Conservation (phyloP, 257 asterid genomes). For the Ophiorrhiza pumila region DNA sequence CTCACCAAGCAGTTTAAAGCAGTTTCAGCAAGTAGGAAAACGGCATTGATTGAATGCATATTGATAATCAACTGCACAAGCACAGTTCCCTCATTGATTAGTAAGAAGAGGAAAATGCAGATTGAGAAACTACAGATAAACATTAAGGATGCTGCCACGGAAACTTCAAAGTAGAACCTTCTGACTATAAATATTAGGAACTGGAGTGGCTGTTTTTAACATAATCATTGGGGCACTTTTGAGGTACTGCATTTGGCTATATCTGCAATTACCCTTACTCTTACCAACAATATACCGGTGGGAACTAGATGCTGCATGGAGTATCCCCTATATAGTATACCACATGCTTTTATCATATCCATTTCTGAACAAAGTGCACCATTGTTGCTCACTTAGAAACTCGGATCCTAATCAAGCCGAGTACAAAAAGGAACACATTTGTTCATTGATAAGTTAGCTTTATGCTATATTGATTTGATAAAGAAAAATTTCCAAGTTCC, state of each 20-base stretch:
- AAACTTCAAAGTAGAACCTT: not conserved
- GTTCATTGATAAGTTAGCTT: no score
- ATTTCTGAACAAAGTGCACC: not conserved
- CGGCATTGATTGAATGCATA: slow-evolving; percentile 87
- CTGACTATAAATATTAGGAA: not conserved
- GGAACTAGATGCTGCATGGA: not conserved
- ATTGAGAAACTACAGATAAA: not conserved
- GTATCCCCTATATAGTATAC: not conserved
- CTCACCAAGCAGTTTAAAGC: slow-evolving; percentile 82
- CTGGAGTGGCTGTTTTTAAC: not conserved
- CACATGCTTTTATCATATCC: not conserved
- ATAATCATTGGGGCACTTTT: not conserved
- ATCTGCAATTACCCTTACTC: not conserved
- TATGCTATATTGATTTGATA: not conserved
- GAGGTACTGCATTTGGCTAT: not conserved
- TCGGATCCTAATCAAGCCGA: not conserved
- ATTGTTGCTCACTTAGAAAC: not conserved
- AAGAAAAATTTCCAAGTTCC: not conserved
- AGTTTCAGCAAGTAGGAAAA: slow-evolving; percentile 81
- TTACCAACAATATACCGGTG: no score
- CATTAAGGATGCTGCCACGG: not conserved
- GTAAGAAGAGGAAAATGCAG: no score
- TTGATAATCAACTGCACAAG: slow-evolving; percentile 71
- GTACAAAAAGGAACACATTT: not conserved
- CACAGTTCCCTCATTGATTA: not conserved